A percentile compares a stretch with the other conserved stretches of the same genome.
Conservation (phyloP, 208 protist genomes). For the Zelonia costaricensis region DNA sequence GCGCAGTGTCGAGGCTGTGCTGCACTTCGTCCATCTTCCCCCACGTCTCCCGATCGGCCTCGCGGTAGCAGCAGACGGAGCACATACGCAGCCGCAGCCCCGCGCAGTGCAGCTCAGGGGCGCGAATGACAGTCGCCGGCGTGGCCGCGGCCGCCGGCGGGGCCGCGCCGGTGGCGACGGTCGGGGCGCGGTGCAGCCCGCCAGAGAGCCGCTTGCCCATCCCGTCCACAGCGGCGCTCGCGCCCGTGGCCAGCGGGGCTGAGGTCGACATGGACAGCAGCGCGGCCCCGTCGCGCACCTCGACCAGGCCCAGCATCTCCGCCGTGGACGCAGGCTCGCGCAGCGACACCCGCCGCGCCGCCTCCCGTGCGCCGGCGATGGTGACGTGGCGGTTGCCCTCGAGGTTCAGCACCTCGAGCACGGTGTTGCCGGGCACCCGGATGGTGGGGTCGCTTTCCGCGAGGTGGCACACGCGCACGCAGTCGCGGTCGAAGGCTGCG, state of each 20-base stretch:
- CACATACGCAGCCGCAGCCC: slow-evolving; percentile 60
- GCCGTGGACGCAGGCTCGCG: slow-evolving; percentile 60
- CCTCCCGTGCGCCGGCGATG: slow-evolving; percentile 56
- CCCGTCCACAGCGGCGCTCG: not conserved
- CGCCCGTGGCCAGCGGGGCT: not conserved
- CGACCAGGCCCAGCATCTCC: slow-evolving; percentile 57
- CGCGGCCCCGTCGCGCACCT: slow-evolving; percentile 14
- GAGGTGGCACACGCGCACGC: slow-evolving; percentile 56
- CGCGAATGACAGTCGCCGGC: slow-evolving; percentile 20
- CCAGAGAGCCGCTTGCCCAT: slow-evolving; percentile 2
- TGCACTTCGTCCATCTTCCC: slow-evolving; percentile 52
- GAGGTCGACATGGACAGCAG: slow-evolving; percentile 7
- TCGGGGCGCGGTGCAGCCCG: slow-evolving; percentile 5
- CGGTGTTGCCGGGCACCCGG: slow-evolving; percentile 84
- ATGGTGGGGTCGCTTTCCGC: slow-evolving; percentile 40
- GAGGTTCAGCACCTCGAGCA: slow-evolving; percentile 81
- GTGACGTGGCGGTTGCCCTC: slow-evolving; percentile 72
- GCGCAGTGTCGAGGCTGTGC: slow-evolving; percentile 34
- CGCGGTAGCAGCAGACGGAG: slow-evolving; percentile 37
- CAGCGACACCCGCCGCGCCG: slow-evolving; percentile 60
- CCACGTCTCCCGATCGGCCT: slow-evolving; percentile 19
- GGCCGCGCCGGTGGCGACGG: not conserved
- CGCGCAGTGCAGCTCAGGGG: slow-evolving; percentile 77
- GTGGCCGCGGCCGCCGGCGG: not conserved
- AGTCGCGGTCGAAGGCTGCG: slow-evolving; percentile 72